Percentiles rank a stretch among this genome's conserved stretches.
phyloP scores from a whole-genome alignment of 169 alveolate genomes.

The Babesia bigemina region DNA sequence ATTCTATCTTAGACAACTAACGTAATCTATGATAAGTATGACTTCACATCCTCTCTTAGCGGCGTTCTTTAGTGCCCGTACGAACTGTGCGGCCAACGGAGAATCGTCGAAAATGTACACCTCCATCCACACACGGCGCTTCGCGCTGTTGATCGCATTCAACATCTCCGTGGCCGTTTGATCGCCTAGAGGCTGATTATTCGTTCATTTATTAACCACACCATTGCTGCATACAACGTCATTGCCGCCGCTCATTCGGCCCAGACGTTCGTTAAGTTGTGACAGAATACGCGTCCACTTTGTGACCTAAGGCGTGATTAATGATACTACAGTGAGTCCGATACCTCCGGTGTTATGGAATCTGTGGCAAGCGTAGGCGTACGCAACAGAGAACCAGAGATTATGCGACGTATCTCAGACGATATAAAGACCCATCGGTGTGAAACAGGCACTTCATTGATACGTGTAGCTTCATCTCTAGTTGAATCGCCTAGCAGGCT shows the following conservation, averaged over 20 bases:
- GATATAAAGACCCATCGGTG: conserved; percentile 13
- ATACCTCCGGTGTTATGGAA: conserved; percentile 3
- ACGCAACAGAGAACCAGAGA: background rate
- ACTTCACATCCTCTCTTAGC: conserved; percentile 83
- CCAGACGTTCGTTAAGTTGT: conserved; percentile 27
- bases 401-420: conserved; percentile 7
- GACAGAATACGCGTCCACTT: conserved; percentile 48
- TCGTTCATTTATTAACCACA: background rate
- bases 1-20: conserved; percentile 14
- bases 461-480: too few species aligned
- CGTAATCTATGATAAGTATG: conserved; percentile 75
- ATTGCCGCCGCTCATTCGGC: conserved; percentile 61
- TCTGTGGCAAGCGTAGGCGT: background rate
- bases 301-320: conserved; percentile 19
- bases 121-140: conserved; percentile 81
- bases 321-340: background rate
- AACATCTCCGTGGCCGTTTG: conserved; percentile 49
- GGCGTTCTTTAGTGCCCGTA: conserved; percentile 78
- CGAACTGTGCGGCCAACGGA: conserved; percentile 70
- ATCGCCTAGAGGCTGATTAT: conserved; percentile 14
- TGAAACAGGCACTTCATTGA: background rate
- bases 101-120: conserved; percentile 85
- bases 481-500: too few species aligned
- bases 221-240: conserved; percentile 56
- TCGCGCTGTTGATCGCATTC: conserved; percentile 67